phyloP scores from a whole-genome alignment of 164 flowering plant species.

The Vitis rotundifolia region DNA sequence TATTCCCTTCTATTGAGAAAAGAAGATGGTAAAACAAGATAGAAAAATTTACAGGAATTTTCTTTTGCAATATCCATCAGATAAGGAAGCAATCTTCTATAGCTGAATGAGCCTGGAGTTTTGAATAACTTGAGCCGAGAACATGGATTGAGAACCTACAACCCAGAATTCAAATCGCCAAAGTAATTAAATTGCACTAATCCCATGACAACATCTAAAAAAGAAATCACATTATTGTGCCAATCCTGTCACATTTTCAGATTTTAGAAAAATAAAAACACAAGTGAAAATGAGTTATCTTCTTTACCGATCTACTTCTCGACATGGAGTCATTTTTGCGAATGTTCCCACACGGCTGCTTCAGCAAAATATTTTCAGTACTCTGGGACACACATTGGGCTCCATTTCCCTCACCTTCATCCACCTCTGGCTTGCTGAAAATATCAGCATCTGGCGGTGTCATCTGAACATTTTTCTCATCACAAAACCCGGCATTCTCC shows the following conservation, averaged over 20 bases:
- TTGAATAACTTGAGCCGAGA: constrained; percentile 41
- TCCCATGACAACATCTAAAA: too few species aligned
- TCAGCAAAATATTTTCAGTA: background rate
- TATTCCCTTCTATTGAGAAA: background rate
- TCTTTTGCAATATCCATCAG: constrained; percentile 45
- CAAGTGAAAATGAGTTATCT: background rate
- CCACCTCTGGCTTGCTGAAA: constrained; percentile 3
- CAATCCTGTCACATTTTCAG: too few species aligned
- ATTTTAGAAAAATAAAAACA: too few species aligned
- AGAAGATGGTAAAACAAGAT: background rate
- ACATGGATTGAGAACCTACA: constrained; percentile 29
- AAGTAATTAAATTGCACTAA: background rate
- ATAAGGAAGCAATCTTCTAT: constrained; percentile 65
- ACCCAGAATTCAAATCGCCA: background rate
- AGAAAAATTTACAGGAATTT: constrained; percentile 30
- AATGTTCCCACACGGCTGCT: background rate
- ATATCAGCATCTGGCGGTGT: constrained; percentile 39
- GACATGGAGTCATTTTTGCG: background rate
- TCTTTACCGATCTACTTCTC: constrained; percentile 10
- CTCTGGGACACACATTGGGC: constrained; percentile 1
- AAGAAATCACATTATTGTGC: background rate
- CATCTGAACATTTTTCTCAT: constrained; percentile 10
- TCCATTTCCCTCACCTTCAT: background rate
- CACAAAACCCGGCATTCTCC: constrained; percentile 11
- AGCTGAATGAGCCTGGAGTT: constrained; percentile 43